These are phyloP conservation scores for Fusarium denticulatum DNA, from an alignment of 2,329 filamentous ascomycete genomes.

Conservation along the genomic window DNA sequence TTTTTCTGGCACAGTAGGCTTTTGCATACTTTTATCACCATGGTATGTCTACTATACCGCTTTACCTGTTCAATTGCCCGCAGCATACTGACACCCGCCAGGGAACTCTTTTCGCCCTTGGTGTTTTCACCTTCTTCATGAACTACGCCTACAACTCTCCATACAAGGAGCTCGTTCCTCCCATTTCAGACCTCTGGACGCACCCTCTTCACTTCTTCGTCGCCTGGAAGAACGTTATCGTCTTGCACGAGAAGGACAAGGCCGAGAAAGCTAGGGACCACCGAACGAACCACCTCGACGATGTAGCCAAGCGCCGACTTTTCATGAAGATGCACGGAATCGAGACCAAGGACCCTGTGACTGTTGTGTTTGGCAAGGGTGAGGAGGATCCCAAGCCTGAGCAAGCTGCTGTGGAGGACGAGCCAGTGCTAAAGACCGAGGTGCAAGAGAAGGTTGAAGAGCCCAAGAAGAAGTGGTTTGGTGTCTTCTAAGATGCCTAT, in stretches of 20 bases:
- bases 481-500: conserved; percentile 71
- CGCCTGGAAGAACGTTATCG: conserved; percentile 76
- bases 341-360: conserved; percentile 69
- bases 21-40: conserved; percentile 84
- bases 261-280: conserved; percentile 75
- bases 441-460: conserved; percentile 44
- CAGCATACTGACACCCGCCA: conserved; percentile 41
- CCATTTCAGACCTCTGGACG: conserved; percentile 72
- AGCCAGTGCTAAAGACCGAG: conserved; percentile 44
- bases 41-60: conserved; percentile 65
- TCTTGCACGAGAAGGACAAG: conserved; percentile 78
- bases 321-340: conserved; percentile 89
- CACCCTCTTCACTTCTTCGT: conserved; percentile 75
- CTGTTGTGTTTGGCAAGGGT: conserved; percentile 54
- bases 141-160: conserved; percentile 85
- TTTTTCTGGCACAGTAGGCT: conserved; percentile 82
- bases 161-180: conserved; percentile 81
- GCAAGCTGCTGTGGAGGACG: conserved; percentile 47
- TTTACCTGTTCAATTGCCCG: neutral
- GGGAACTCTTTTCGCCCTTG: conserved; percentile 75
- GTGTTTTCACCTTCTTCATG: conserved; percentile 75
- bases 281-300: conserved; percentile 79
- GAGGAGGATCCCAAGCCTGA: conserved; percentile 51
- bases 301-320: conserved; percentile 85
- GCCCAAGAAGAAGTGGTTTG: conserved; percentile 80